Base-by-base conservation (phyloP, 2,329 filamentous ascomycete species). In the Diaporthe velutina region DNA sequence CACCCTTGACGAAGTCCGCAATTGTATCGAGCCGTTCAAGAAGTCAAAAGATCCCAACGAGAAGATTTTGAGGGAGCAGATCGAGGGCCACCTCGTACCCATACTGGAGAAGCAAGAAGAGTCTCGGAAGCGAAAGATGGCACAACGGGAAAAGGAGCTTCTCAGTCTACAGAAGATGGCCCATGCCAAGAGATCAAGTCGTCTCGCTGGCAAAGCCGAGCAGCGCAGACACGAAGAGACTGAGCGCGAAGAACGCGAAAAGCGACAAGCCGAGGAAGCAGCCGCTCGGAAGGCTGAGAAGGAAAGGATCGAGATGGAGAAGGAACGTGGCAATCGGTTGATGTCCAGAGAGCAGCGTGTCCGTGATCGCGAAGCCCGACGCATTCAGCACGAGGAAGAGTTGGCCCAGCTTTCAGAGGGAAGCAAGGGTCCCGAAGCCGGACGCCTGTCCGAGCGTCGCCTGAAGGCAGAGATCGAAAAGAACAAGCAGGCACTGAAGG, bases 161-260 rank as follows among this genome's bases (percentile, higher is more conserved):
- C 87, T 95, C 70, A 95, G 92, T 78, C 84, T 98, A 77, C 93
- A 96, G 79, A 96, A 97, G 82, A 90, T 98, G 85, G 95, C 95
- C n/a, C 94, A 93, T 73, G 96, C 97, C 5, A 99, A 99, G 85
- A 89, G 97, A 77, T 99, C 97, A 0, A 98, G 95, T 80, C 92
- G 97, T 77, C 91, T 99, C 78, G 96, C 96, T 25, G 90, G 90
- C 77, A 97, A 95, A 81, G 86, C 92, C 45, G 95, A 98, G 81
- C 93, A 91, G 77, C 94, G 95, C 80, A 93, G 91, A 78, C 88
- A 93, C 76, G 92, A 96, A 61, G 92, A 95, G 75, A 90, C 93
- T 78, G 89, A 88, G 25, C 91, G 88, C 13, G 93, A 96, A 80
- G 93, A 93, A 60, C 91, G 94, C 78, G 90, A 89, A 72, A 93